phyloP scores from a whole-genome alignment of 2,329 filamentous ascomycete genomes.

The Davidsoniella australis region DNA sequence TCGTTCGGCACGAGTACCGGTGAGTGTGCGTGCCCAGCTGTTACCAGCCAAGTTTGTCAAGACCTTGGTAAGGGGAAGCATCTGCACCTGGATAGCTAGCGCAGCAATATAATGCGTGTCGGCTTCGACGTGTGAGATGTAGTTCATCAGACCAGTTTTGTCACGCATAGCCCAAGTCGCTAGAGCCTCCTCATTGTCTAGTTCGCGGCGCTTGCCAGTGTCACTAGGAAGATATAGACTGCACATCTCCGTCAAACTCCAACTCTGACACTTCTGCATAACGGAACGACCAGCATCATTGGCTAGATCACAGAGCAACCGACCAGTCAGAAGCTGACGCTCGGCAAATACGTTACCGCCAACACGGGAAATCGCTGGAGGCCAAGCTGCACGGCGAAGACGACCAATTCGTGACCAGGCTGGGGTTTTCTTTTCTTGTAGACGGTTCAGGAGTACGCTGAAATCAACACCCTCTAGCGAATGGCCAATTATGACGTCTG shows the following conservation, averaged over 20 bases:
- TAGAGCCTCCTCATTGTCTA: conserved; percentile 76
- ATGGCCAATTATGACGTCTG: conserved; percentile 86
- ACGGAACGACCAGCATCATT: conserved; percentile 95
- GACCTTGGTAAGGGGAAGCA: conserved; percentile 85
- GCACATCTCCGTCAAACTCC: conserved; percentile 97
- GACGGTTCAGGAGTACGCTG: conserved; percentile 69
- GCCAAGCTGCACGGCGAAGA: conserved; percentile 71
- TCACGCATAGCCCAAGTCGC: conserved; percentile 67
- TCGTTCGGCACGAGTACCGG: conserved; percentile 86
- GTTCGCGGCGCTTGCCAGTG: conserved; percentile 52
- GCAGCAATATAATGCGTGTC: conserved; percentile 95
- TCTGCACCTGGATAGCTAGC: conserved; percentile 72
- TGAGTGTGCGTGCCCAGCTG: conserved; percentile 91
- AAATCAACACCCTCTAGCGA: conserved; percentile 96
- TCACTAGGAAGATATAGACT: conserved; percentile 65
- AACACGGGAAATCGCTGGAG: conserved; percentile 66
- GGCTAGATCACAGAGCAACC: conserved; percentile 79
- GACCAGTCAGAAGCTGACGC: conserved; percentile 72
- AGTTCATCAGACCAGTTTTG: conserved; percentile 78
- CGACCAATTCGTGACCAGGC: conserved; percentile 90
- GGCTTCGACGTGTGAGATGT: conserved; percentile 80
- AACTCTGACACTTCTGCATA: conserved; percentile 94
- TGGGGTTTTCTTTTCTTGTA: conserved; percentile 79
- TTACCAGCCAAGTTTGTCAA: conserved; percentile 94
- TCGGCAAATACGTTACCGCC: conserved; percentile 88